Conservation (phyloP, 1,284 basidiomycete genomes). For the Cryptococcus wingfieldii region DNA sequence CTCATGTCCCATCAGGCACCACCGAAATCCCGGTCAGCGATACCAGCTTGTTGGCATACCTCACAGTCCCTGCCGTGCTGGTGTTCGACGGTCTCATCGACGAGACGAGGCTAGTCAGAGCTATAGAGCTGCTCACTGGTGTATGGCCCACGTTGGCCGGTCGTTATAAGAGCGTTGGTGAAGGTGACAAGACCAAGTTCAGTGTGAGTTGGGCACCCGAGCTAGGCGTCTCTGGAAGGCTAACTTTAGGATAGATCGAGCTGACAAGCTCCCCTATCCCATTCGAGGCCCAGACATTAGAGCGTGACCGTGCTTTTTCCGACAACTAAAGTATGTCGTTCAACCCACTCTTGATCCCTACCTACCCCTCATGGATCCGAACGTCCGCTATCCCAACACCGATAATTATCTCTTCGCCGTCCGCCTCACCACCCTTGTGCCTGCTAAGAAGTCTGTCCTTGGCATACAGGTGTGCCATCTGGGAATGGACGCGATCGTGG, state of each 20-base stretch:
- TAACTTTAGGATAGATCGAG: conserved; percentile 11
- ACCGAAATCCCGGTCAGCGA: too few species aligned
- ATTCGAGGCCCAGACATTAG: conserved; percentile 19
- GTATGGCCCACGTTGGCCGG: conserved; percentile 24
- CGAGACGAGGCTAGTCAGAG: conserved; percentile 15
- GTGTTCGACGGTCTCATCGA: conserved; percentile 22
- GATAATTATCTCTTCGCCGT: conserved; percentile 19
- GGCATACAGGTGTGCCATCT: conserved; percentile 25
- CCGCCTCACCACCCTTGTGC: conserved; percentile 18
- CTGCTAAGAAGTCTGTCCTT: conserved; percentile 13
- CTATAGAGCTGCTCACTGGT: conserved; percentile 13
- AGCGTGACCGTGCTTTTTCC: not conserved
- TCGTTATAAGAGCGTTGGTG: conserved; percentile 10
- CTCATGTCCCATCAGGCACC: too few species aligned
- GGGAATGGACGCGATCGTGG: conserved; percentile 19
- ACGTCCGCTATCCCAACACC: conserved; percentile 13
- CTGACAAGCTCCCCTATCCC: conserved; percentile 26
- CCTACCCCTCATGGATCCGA: conserved; percentile 9
- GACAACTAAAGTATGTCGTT: conserved; percentile 16
- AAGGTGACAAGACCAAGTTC: conserved; percentile 9
- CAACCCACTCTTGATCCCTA: conserved; percentile 15
- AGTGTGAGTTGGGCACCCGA: conserved; percentile 6
- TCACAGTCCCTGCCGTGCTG: conserved; percentile 11
- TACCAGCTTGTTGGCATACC: too few species aligned
- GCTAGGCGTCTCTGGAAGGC: not conserved